Percentiles rank a stretch among this genome's conserved stretches.
phyloP scores from a whole-genome alignment of 768 basidiomycete species.

The Rhizopogon vinicolor region DNA sequence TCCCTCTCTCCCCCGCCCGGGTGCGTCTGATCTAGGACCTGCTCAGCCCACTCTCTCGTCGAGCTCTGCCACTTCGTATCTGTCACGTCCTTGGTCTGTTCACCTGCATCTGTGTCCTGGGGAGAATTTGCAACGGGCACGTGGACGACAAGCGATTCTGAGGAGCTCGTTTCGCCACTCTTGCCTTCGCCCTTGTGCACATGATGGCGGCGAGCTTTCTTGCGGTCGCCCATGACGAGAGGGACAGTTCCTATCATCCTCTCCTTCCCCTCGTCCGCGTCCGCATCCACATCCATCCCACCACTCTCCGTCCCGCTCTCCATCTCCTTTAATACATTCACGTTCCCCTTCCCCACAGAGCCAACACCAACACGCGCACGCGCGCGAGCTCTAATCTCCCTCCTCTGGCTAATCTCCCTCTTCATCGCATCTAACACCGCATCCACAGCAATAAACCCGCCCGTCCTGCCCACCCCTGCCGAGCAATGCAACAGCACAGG shows the following conservation, averaged over 20 bases:
- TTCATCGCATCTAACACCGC: conserved; percentile 75
- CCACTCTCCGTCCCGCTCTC: conserved; percentile 3
- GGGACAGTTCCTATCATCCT: conserved; percentile 19
- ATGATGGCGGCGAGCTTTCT: conserved; percentile 13
- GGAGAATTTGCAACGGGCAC: conserved; percentile 16
- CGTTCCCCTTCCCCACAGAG: conserved; percentile 1
- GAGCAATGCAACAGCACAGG: conserved; percentile 87
- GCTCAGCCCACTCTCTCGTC: conserved; percentile 46
- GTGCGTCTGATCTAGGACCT: conserved; percentile 30
- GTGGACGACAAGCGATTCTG: conserved; percentile 24
- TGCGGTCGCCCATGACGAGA: conserved; percentile 22
- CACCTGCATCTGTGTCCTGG: not conserved
- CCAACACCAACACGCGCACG: not conserved
- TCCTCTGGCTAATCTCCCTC: conserved; percentile 44
- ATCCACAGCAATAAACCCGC: conserved; percentile 88
- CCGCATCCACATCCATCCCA: conserved; percentile 25
- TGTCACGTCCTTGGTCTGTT: conserved; percentile 4
- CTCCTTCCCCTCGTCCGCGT: conserved; percentile 6
- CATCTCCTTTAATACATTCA: not conserved
- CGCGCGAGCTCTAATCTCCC: conserved; percentile 16
- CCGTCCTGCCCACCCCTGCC: conserved; percentile 93
- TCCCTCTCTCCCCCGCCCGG: conserved; percentile 3
- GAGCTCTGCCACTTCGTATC: conserved; percentile 17
- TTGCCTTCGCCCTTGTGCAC: not conserved
- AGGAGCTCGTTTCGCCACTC: conserved; percentile 10